Conservation (phyloP, 179 eudicot genomes). For the Beta macrorhiza region DNA sequence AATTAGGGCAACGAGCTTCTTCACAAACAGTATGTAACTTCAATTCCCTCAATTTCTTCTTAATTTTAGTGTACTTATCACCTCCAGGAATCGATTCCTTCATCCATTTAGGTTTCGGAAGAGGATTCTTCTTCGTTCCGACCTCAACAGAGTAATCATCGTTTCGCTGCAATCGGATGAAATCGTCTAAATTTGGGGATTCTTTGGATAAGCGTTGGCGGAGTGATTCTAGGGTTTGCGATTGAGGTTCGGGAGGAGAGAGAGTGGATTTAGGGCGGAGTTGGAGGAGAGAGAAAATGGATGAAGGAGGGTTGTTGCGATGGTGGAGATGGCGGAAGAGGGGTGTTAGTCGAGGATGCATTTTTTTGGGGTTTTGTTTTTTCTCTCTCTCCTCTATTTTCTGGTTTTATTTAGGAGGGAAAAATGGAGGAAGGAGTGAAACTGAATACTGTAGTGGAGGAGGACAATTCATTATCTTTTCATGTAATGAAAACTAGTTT, state of each 20-base stretch:
- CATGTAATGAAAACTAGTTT: too few species aligned
- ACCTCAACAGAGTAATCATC: conserved; percentile 81
- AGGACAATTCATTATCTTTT: too few species aligned
- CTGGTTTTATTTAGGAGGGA: too few species aligned
- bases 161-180: conserved; percentile 40
- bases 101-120: conserved; percentile 97
- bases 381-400: too few species aligned
- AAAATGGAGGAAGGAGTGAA: too few species aligned
- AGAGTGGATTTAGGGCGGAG: conserved; percentile 29
- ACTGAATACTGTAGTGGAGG: too few species aligned
- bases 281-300: conserved; percentile 13
- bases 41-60: conserved; percentile 78
- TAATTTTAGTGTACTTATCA: conserved; percentile 75
- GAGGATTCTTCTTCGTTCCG: conserved; percentile 87
- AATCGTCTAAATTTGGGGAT: conserved; percentile 58
- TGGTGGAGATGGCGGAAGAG: conserved; percentile 42
- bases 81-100: conserved; percentile 92
- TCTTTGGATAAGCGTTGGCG: conserved; percentile 73
- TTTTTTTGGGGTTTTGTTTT: neutral
- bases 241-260: conserved; percentile 15
- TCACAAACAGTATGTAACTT: conserved; percentile 92
- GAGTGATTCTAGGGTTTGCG: conserved; percentile 55
- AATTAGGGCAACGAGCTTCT: conserved; percentile 90
- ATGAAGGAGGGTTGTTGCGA: conserved; percentile 15
- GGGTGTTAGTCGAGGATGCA: conserved; percentile 42